Conservation (phyloP, 192 early-diverging fungal genomes). For the Rhizophagus clarus region DNA sequence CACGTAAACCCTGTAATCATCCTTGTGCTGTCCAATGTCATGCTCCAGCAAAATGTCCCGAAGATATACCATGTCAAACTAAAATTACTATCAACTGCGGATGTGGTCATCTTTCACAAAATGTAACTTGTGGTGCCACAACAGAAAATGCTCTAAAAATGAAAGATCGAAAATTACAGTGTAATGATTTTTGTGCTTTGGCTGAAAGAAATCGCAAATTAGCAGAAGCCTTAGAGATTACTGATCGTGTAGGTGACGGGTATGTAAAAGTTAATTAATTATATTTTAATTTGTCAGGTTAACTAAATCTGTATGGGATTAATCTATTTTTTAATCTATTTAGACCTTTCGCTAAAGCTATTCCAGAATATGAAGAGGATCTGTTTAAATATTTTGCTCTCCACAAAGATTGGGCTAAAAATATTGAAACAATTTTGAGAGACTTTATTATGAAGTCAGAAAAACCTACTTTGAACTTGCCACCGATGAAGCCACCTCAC, state of each 20-base stretch:
- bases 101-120: slow-evolving; percentile 70
- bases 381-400: slow-evolving; percentile 69
- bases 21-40: slow-evolving; percentile 77
- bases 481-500: slow-evolving; percentile 63
- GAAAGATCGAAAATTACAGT: slow-evolving; percentile 55
- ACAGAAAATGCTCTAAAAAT: slow-evolving; percentile 43
- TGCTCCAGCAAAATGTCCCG: slow-evolving; percentile 72
- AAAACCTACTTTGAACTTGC: slow-evolving; percentile 61
- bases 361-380: slow-evolving; percentile 56
- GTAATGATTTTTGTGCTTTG: slow-evolving; percentile 82
- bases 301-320: background rate
- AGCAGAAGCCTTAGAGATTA: slow-evolving; percentile 77
- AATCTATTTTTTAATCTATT: background rate
- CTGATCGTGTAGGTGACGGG: slow-evolving; percentile 37
- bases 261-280: background rate
- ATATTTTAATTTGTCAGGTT: background rate
- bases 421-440: slow-evolving; percentile 65
- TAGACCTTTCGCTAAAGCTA: slow-evolving; percentile 24
- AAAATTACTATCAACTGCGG: slow-evolving; percentile 64
- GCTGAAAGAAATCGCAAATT: slow-evolving; percentile 78
- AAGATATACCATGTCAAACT: slow-evolving; percentile 69
- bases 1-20: slow-evolving; percentile 85
- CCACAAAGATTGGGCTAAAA: slow-evolving; percentile 66
- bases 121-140: slow-evolving; percentile 71
- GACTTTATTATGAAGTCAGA: slow-evolving; percentile 45